These are phyloP conservation scores for Geotrichum cucujoidarum DNA, from an alignment of 1,139 yeast genomes.

Conservation along the genomic window DNA sequence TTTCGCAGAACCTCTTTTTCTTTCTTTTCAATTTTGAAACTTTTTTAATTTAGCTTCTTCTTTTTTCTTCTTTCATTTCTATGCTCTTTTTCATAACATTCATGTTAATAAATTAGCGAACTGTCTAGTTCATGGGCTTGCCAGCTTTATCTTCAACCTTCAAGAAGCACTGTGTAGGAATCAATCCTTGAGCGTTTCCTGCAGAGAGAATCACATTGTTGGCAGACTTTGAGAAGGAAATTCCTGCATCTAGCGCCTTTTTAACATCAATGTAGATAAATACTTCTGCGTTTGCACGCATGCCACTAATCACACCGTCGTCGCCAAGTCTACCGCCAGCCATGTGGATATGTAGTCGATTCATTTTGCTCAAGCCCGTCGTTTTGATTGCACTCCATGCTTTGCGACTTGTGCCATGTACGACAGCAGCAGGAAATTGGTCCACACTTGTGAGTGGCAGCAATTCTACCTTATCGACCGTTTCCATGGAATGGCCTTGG, in stretches of 20 bases:
- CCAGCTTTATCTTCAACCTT: slow-evolving; percentile 23
- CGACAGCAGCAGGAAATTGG: slow-evolving; percentile 44
- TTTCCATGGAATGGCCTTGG: slow-evolving; percentile 78
- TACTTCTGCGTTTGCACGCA: slow-evolving; percentile 56
- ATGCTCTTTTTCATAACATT: neutral
- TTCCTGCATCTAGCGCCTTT: slow-evolving; percentile 44
- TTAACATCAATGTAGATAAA: slow-evolving; percentile 58
- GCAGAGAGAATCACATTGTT: slow-evolving; percentile 72
- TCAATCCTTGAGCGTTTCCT: slow-evolving; percentile 54
- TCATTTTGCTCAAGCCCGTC: slow-evolving; percentile 65
- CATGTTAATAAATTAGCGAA: neutral
- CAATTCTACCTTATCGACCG: slow-evolving; percentile 47
- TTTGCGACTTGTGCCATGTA: slow-evolving; percentile 74
- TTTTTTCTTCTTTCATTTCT: neutral
- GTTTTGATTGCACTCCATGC: slow-evolving; percentile 42
- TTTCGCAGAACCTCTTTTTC: neutral
- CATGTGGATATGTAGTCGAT: slow-evolving; percentile 79
- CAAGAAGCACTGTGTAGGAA: slow-evolving; percentile 46
- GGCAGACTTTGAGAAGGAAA: slow-evolving; percentile 57
- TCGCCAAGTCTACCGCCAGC: slow-evolving; percentile 44
- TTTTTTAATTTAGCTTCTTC: neutral
- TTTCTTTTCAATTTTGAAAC: no score
- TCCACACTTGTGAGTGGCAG: slow-evolving; percentile 27
- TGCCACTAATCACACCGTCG: slow-evolving; percentile 59
- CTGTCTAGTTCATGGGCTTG: neutral